Evolutionary conservation across 805 yeast species (phyloP), one percentile per base, ranked within the genome.

Genomic region (Kazachstania martiniae): DNA sequence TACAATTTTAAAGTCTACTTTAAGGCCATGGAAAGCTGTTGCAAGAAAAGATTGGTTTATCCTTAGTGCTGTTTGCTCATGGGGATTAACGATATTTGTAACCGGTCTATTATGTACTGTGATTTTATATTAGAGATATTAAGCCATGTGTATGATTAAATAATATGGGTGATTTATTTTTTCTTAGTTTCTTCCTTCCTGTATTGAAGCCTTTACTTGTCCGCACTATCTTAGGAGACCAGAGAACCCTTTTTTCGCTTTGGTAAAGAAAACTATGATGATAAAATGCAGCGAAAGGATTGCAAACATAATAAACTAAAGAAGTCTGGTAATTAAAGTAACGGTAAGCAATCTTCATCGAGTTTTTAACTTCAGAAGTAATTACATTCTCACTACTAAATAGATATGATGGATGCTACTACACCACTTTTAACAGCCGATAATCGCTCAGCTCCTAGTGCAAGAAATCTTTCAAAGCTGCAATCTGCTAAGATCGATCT

Each of bases 401-500:
- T n/a, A n/a, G n/a, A n/a, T n/a, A n/a, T 15, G 9, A 48, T 46
- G 51, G 38, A 41, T 23, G 28, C 46, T 3, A 28, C 24, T 25
- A 40, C 51, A 4, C 54, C 54, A 13, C 32, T 49, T 27, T 18
- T 49, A 4, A 29, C 34, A 10, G 33, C 35, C 10, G 36, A 38
- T 15, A 5, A 25, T 14, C 31, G 27, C 18, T 7, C 43, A 8
- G 42, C 42, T 21, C 21, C 39, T 3, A 25, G 19, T 10, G 27
- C 26, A 12, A 25, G 32, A 15, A 28, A 28, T 14, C 22, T 27
- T 3, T 32, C 43, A 6, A 29, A 37, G 19, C 34, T 32, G 35
- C 36, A 54, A 59, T 7, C 44, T 19, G 28, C 40, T 1, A 36
- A 42, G 30, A 25, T 41, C 17, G 58, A 54, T 29, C 25, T 43